Evolutionary conservation across 495 filamentous ascomycete genomes (phyloP).

Genomic region (Neurospora terricola): DNA sequence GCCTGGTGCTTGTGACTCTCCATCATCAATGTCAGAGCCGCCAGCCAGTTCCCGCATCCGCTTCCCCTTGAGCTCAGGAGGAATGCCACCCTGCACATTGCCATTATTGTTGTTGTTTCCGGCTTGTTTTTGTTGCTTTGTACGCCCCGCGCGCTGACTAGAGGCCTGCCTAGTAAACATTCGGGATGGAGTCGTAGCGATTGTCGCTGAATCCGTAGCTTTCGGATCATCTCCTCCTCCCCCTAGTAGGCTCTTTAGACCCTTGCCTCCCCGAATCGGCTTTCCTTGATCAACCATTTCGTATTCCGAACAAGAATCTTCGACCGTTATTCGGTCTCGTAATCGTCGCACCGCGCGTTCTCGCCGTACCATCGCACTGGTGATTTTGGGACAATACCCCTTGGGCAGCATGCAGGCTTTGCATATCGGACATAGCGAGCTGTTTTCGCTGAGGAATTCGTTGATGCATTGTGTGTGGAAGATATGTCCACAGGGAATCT

Average conservation of each 20-base stretch:
- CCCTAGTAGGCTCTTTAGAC: conserved; percentile 9
- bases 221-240: not conserved
- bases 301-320: conserved; percentile 6
- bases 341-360: conserved; percentile 49
- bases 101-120: not conserved
- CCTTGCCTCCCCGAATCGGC: conserved; percentile 5
- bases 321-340: conserved; percentile 14
- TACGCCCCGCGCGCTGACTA: not conserved
- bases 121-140: not conserved
- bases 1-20: conserved; percentile 2
- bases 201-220: conserved; percentile 7
- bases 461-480: conserved; percentile 89
- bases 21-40: conserved; percentile 15
- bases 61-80: conserved; percentile 9
- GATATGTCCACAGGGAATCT: conserved; percentile 75
- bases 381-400: conserved; percentile 60
- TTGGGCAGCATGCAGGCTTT: conserved; percentile 62
- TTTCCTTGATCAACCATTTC: not conserved
- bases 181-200: not conserved
- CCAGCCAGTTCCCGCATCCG: conserved; percentile 24
- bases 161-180: not conserved
- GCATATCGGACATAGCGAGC: conserved; percentile 79
- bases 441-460: conserved; percentile 56
- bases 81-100: not conserved
- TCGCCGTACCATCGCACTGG: conserved; percentile 73